Evolutionary conservation across 208 protist genomes (phyloP).

Genomic region (Acanthamoeba sp.): DNA sequence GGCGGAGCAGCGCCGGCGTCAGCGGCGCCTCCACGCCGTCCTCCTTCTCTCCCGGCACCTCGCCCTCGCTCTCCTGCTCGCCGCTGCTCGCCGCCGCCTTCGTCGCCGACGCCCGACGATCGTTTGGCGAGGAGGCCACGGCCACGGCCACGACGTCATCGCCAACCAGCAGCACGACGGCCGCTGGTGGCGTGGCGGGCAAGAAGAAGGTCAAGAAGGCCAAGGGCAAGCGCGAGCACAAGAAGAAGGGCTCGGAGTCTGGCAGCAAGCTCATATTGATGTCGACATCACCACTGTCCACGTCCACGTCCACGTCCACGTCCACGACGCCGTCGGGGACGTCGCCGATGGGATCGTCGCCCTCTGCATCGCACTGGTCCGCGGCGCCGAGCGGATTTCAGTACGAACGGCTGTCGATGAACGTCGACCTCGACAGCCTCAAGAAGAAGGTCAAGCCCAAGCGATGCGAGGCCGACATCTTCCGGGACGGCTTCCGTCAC

Average conservation of each 20-base stretch:
- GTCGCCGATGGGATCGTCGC: neutral
- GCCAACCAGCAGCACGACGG: neutral
- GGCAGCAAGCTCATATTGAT: neutral
- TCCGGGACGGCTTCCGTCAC: constrained; percentile 14
- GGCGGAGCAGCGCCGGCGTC: neutral
- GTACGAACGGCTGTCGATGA: neutral
- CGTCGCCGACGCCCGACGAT: neutral
- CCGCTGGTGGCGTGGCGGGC: neutral
- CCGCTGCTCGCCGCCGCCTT: neutral
- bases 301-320: neutral
- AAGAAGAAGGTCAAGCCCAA: constrained; percentile 20
- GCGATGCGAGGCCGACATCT: constrained; percentile 10
- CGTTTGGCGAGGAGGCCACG: neutral
- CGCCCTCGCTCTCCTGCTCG: neutral
- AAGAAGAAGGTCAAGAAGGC: neutral
- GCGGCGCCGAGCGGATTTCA: no score
- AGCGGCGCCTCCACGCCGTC: neutral
- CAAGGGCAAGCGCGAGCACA: neutral
- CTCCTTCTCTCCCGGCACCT: constrained; percentile 2
- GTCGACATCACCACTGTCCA: neutral
- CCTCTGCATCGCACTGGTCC: no score
- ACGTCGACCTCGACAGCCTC: neutral
- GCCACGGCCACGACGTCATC: neutral
- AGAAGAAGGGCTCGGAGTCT: no score
- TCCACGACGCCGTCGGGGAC: neutral